These are phyloP conservation scores for Candida tetrigidarum DNA, from an alignment of 1,139 yeast species.

Conservation along the genomic window DNA sequence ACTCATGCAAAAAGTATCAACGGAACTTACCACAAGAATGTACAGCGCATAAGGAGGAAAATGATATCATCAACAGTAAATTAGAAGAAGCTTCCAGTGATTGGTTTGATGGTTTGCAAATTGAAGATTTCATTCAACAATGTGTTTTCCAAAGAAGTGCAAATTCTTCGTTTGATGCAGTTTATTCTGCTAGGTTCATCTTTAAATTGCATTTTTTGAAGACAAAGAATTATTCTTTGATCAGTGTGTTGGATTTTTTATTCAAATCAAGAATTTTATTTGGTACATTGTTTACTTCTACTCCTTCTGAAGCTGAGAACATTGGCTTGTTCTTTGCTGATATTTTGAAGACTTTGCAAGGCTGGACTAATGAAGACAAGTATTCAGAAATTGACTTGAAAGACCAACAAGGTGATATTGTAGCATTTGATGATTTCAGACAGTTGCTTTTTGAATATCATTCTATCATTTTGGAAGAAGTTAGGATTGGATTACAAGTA, in stretches of 20 bases:
- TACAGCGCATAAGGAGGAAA: conserved; percentile 35
- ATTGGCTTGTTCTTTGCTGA: conserved; percentile 75
- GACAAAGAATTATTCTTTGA: conserved; percentile 47
- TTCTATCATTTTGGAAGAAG: conserved; percentile 46
- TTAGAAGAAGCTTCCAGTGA: conserved; percentile 20
- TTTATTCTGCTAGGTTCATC: conserved; percentile 67
- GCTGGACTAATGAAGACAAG: conserved; percentile 40
- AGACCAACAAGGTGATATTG: conserved; percentile 17
- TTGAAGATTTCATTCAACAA: conserved; percentile 49
- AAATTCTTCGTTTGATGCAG: conserved; percentile 87
- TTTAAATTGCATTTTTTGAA: conserved; percentile 50
- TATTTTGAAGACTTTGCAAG: conserved; percentile 49
- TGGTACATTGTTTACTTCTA: conserved; percentile 69
- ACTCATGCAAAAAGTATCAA: conserved; percentile 27
- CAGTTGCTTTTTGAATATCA: conserved; percentile 61
- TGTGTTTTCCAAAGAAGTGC: conserved; percentile 79
- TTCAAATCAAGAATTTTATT: conserved; percentile 55
- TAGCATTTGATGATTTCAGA: conserved; percentile 42
- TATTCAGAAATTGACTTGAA: conserved; percentile 19
- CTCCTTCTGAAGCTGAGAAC: conserved; percentile 82
- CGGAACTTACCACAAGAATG: conserved; percentile 31
- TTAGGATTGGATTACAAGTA: conserved; percentile 53
- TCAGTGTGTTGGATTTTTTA: conserved; percentile 50
- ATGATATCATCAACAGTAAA: conserved; percentile 16
- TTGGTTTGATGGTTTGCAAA: conserved; percentile 32